phyloP scores from a whole-genome alignment of 176 grass and related monocot genomes.

The Areca catechu region DNA sequence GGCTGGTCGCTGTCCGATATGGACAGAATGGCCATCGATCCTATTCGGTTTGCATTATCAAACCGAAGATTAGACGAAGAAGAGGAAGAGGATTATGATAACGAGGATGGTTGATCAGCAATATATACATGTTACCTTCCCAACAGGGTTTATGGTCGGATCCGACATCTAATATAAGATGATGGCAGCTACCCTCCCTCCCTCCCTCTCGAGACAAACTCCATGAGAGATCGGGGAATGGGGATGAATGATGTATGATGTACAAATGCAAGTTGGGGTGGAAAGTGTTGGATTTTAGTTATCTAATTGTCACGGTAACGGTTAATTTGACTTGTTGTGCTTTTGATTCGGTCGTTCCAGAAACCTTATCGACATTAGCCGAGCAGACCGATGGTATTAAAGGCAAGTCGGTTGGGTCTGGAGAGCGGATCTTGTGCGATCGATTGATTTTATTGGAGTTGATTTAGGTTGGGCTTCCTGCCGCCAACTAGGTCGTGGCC shows the following conservation, averaged over 20 bases:
- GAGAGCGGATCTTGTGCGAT: too few relatives aligned
- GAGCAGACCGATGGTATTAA: too few relatives aligned
- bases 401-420: too few relatives aligned
- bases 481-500: too few relatives aligned
- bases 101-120: slow-evolving; percentile 34
- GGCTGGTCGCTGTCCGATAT: slow-evolving; percentile 31
- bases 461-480: too few relatives aligned
- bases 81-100: slow-evolving; percentile 70
- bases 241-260: neutral
- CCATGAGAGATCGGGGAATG: neutral
- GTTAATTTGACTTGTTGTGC: too few relatives aligned
- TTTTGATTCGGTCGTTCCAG: too few relatives aligned
- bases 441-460: too few relatives aligned
- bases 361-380: too few relatives aligned
- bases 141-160: slow-evolving; percentile 19
- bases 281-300: too few relatives aligned
- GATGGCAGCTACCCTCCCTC: neutral
- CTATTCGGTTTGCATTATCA: slow-evolving; percentile 41
- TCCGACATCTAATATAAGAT: slow-evolving; percentile 17
- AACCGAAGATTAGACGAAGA: slow-evolving; percentile 35
- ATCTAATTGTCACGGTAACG: too few relatives aligned
- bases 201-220: neutral
- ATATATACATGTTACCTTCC: slow-evolving; percentile 12
- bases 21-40: slow-evolving; percentile 43
- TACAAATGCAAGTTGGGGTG: too few relatives aligned